Conservation (phyloP, 805 yeast species). For the Wickerhamomyces canadensis region DNA sequence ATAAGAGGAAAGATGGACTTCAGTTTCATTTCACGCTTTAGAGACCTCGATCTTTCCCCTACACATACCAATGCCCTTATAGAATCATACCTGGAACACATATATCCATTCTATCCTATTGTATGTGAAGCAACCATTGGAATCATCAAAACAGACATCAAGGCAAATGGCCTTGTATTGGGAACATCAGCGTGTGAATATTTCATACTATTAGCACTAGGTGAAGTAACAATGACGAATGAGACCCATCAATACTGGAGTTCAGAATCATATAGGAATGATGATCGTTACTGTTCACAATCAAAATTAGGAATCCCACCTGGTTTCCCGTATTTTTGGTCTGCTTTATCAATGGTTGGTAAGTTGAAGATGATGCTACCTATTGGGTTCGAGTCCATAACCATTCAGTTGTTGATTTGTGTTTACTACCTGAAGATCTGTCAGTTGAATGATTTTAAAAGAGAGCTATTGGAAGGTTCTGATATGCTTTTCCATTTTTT, state of each 20-base stretch:
- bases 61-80: background rate
- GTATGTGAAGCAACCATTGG: slow-evolving; percentile 3
- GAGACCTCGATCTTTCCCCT: background rate
- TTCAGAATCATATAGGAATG: slow-evolving; percentile 1
- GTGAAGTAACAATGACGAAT: slow-evolving; percentile 2
- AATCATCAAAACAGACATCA: background rate
- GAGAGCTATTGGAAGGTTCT: slow-evolving; percentile 1
- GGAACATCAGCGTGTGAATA: slow-evolving; percentile 2
- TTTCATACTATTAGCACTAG: slow-evolving; percentile 2
- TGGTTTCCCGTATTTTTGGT: slow-evolving; percentile 4
- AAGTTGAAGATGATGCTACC: slow-evolving; percentile 1
- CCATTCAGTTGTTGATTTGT: slow-evolving; percentile 1
- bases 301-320: background rate
- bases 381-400: slow-evolving; percentile 1
- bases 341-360: slow-evolving; percentile 2
- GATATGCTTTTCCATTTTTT: slow-evolving; percentile 3
- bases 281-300: background rate
- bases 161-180: background rate
- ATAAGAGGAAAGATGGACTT: background rate
- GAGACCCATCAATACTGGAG: slow-evolving; percentile 4
- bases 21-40: background rate
- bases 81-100: slow-evolving; percentile 3
- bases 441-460: slow-evolving; percentile 1
- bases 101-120: slow-evolving; percentile 5
- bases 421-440: slow-evolving; percentile 2